Evolutionary conservation across 2,329 filamentous ascomycete genomes (phyloP).

Genomic region (Venturia carpophila): DNA sequence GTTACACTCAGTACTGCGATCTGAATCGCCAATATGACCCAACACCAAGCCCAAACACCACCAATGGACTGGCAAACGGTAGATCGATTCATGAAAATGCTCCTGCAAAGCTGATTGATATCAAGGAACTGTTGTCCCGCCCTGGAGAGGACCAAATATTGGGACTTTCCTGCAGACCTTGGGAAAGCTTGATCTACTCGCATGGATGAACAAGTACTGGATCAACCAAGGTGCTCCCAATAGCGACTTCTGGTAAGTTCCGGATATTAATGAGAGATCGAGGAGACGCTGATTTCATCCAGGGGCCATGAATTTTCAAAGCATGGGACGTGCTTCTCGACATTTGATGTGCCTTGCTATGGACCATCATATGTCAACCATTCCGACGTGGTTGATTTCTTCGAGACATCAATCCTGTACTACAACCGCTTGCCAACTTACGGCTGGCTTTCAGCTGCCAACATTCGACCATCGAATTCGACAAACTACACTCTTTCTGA

Average conservation of each 20-base stretch:
- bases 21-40: conserved; percentile 58
- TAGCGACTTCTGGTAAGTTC: conserved; percentile 39
- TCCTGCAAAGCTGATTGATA: not conserved
- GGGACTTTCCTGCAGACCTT: conserved; percentile 52
- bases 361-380: conserved; percentile 49
- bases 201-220: conserved; percentile 57
- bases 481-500: conserved; percentile 49
- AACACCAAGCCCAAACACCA: conserved; percentile 54
- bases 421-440: conserved; percentile 53
- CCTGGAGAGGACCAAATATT: conserved; percentile 52
- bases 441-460: conserved; percentile 48
- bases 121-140: conserved; percentile 40
- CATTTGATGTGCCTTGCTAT: conserved; percentile 59
- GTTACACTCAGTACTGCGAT: conserved; percentile 62
- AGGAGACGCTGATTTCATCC: conserved; percentile 34
- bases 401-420: conserved; percentile 52
- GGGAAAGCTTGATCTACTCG: conserved; percentile 52
- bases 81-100: conserved; percentile 23
- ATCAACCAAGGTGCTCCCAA: conserved; percentile 50
- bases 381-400: conserved; percentile 56
- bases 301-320: conserved; percentile 57
- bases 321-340: conserved; percentile 60
- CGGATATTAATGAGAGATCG: not conserved
- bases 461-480: conserved; percentile 51
- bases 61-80: conserved; percentile 47